These are phyloP conservation scores for Chytriomyces confervae DNA, from an alignment of 192 early-diverging fungal species.

Conservation along the genomic window DNA sequence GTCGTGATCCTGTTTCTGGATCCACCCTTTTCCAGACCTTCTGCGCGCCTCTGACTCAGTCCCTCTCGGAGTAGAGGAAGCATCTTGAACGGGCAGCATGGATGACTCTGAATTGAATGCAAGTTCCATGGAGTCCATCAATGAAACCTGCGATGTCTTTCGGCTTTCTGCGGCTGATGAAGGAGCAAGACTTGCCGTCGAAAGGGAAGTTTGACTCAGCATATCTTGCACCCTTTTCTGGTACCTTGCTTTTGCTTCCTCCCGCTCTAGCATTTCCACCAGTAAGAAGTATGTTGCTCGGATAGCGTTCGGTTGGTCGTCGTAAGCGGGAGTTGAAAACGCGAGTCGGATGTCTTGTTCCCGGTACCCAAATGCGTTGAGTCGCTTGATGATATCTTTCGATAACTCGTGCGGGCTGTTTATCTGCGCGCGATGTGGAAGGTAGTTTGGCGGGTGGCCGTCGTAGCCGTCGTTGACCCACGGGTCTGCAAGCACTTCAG, in stretches of 20 bases:
- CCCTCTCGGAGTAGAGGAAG: background rate
- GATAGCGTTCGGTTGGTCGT: conserved; percentile 25
- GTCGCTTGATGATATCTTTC: conserved; percentile 50
- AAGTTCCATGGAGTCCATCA: background rate
- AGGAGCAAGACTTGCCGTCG: background rate
- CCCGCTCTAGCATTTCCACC: conserved; percentile 57
- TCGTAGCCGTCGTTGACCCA: conserved; percentile 83
- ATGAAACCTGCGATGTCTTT: background rate
- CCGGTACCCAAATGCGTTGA: conserved; percentile 56
- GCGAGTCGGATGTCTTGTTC: conserved; percentile 46
- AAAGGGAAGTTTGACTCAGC: background rate
- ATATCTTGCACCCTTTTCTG: background rate
- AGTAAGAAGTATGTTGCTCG: conserved; percentile 60
- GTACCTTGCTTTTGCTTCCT: conserved; percentile 40
- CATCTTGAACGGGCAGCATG: background rate
- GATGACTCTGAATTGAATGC: background rate
- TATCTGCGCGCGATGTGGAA: conserved; percentile 56
- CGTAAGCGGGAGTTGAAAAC: conserved; percentile 28
- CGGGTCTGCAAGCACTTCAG: conserved; percentile 70
- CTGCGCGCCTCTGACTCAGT: background rate
- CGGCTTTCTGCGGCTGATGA: background rate
- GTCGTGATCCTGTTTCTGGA: background rate
- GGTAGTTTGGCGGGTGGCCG: conserved; percentile 65
- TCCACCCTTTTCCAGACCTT: background rate
- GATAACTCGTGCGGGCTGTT: conserved; percentile 20